Conservation (phyloP, 805 yeast species). For the Brettanomyces bruxellensis region DNA sequence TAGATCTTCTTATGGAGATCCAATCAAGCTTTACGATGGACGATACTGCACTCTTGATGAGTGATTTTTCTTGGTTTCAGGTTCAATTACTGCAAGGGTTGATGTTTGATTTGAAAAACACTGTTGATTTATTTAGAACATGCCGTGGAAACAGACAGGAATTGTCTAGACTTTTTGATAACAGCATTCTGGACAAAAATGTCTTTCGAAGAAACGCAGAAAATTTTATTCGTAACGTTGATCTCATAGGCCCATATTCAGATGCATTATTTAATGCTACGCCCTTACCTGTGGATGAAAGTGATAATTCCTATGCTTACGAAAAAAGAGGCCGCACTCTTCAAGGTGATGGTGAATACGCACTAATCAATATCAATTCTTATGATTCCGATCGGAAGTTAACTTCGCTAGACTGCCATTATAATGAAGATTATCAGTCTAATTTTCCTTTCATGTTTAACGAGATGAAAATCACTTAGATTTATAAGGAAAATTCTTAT, state of each 20-base stretch:
- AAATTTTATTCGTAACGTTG: neutral
- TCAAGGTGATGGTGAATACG: no score
- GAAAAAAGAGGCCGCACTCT: no score
- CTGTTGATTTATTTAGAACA: constrained; percentile 1
- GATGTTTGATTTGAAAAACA: constrained; percentile 5
- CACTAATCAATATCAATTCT: no score
- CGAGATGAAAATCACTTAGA: no score
- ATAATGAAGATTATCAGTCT: no score
- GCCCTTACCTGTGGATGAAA: no score
- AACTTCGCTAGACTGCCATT: no score
- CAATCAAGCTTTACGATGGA: constrained; percentile 3
- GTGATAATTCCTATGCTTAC: no score
- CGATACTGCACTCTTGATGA: constrained; percentile 2
- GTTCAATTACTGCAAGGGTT: constrained; percentile 6
- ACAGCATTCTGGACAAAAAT: neutral
- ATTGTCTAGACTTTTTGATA: neutral
- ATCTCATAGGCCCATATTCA: neutral
- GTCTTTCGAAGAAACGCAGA: neutral
- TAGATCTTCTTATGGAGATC: constrained; percentile 6
- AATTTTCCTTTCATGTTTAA: no score
- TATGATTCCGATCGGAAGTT: no score
- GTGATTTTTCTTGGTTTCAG: constrained; percentile 2
- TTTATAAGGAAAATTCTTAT: no score
- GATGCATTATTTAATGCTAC: neutral
- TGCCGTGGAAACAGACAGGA: neutral